Conservation (phyloP, 192 early-diverging fungal species). For the Mortierella alpina region DNA sequence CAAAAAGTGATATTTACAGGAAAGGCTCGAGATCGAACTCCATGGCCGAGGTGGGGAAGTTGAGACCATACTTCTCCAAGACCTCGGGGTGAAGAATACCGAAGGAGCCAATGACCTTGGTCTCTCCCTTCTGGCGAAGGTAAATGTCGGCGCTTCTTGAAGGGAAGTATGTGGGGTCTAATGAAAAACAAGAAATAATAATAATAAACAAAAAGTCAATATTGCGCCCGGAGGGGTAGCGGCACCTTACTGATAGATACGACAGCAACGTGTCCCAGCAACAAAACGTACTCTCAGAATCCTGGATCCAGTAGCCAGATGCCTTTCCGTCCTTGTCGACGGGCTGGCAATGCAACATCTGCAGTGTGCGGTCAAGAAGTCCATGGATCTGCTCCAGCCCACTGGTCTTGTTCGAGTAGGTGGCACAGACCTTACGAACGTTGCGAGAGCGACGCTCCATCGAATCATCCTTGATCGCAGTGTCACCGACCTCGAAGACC, state of each 20-base stretch:
- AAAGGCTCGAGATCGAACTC: conserved; percentile 98
- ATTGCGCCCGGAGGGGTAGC: not conserved
- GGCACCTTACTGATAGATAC: not conserved
- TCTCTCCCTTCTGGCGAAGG: conserved; percentile 64
- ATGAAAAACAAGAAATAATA: not conserved
- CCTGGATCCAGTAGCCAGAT: conserved; percentile 83
- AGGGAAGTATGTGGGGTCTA: conserved; percentile 89
- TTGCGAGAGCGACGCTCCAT: conserved; percentile 86
- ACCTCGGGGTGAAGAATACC: conserved; percentile 96
- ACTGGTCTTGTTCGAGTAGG: conserved; percentile 85
- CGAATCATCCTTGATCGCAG: conserved; percentile 89
- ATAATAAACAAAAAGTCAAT: conserved; percentile 9
- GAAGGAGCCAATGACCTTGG: conserved; percentile 79
- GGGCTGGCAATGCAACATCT: conserved; percentile 73
- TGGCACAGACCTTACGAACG: conserved; percentile 86
- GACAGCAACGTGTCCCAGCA: not conserved
- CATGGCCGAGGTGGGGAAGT: conserved; percentile 86
- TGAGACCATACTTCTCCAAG: conserved; percentile 84
- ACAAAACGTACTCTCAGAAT: conserved; percentile 70
- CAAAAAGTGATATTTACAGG: conserved; percentile 64
- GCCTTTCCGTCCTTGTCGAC: conserved; percentile 61
- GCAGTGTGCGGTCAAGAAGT: conserved; percentile 90
- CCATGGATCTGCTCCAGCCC: conserved; percentile 94
- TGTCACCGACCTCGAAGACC: conserved; percentile 97
- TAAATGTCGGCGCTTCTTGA: conserved; percentile 92